phyloP scores from a whole-genome alignment of 257 asterid genomes.

The Misopates orontium region DNA sequence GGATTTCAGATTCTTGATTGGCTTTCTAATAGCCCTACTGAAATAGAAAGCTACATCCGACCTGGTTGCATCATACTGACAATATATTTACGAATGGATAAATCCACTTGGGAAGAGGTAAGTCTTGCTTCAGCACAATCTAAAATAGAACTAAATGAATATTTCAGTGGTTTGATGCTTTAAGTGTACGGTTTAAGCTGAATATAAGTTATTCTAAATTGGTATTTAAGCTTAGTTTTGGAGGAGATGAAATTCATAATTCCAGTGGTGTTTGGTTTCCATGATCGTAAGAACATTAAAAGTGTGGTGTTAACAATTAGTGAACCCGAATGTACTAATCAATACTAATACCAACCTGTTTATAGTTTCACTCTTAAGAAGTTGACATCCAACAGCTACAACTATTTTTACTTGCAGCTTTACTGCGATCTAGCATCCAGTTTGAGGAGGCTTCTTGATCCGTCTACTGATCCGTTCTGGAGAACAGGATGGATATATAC shows the following conservation, averaged over 20 bases:
- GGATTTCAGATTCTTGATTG: constrained; percentile 87
- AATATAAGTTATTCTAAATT: background rate
- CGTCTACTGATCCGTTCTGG: constrained; percentile 78
- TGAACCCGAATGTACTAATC: background rate
- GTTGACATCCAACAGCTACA: constrained; percentile 4
- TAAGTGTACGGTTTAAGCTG: constrained; percentile 10
- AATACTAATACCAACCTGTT: background rate
- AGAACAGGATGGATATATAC: constrained; percentile 84
- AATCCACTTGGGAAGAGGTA: constrained; percentile 81
- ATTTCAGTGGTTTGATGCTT: background rate
- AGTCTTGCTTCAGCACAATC: constrained; percentile 20
- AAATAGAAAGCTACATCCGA: constrained; percentile 88
- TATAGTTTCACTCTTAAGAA: background rate
- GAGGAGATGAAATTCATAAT: constrained; percentile 11
- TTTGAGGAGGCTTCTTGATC: constrained; percentile 73
- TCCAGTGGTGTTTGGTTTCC: constrained; percentile 3
- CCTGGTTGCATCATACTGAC: constrained; percentile 93
- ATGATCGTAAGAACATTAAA: background rate
- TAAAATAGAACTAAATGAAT: constrained; percentile 7
- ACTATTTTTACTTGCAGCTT: constrained; percentile 52
- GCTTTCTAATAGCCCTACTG: constrained; percentile 89
- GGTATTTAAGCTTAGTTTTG: background rate
- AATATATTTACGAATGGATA: constrained; percentile 75
- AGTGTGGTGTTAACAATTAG: constrained; percentile 5
- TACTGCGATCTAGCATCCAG: constrained; percentile 61